Percentiles rank a stretch among this genome's conserved stretches.
phyloP scores from a whole-genome alignment of 2,329 filamentous ascomycete species.

The Penicillium sp. region DNA sequence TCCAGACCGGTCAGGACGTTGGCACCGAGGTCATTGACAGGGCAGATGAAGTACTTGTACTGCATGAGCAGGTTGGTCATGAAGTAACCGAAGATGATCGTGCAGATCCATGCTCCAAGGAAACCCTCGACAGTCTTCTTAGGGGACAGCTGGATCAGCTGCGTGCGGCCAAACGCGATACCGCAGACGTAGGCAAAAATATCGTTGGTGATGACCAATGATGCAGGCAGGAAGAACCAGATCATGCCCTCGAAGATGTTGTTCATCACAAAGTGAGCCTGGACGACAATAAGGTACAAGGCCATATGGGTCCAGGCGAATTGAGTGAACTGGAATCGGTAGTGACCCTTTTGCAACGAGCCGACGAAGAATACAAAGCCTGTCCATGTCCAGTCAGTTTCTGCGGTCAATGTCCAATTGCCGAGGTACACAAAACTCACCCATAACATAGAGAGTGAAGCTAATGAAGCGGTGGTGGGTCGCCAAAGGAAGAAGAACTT shows the following conservation, averaged over 20 bases:
- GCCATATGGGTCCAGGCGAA: constrained; percentile 99
- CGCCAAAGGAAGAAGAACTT: constrained; percentile 86
- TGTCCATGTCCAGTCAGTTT: constrained; percentile 44
- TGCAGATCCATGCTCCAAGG: constrained; percentile 93
- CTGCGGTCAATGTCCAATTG: not conserved
- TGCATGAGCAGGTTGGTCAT: constrained; percentile 83
- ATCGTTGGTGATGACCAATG: constrained; percentile 96
- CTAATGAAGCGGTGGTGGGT: constrained; percentile 99
- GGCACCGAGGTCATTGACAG: constrained; percentile 91
- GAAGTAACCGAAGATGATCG: constrained; percentile 78
- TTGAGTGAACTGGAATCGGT: constrained; percentile 98
- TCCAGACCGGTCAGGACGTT: constrained; percentile 89
- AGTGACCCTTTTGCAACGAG: constrained; percentile 91
- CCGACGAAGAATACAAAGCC: constrained; percentile 98
- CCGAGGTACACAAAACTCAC: constrained; percentile 55
- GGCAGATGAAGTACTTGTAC: constrained; percentile 98
- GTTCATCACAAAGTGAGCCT: constrained; percentile 99
- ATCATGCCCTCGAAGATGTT: constrained; percentile 99
- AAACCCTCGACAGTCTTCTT: constrained; percentile 99
- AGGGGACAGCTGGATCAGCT: constrained; percentile 95
- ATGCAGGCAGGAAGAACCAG: constrained; percentile 97
- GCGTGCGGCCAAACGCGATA: constrained; percentile 93
- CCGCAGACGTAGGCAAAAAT: constrained; percentile 98
- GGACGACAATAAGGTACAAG: constrained; percentile 93
- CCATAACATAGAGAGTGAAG: constrained; percentile 96